These are phyloP conservation scores for Penicillium cosmopolitanum DNA, from an alignment of 495 filamentous ascomycete genomes.

Conservation along the genomic window DNA sequence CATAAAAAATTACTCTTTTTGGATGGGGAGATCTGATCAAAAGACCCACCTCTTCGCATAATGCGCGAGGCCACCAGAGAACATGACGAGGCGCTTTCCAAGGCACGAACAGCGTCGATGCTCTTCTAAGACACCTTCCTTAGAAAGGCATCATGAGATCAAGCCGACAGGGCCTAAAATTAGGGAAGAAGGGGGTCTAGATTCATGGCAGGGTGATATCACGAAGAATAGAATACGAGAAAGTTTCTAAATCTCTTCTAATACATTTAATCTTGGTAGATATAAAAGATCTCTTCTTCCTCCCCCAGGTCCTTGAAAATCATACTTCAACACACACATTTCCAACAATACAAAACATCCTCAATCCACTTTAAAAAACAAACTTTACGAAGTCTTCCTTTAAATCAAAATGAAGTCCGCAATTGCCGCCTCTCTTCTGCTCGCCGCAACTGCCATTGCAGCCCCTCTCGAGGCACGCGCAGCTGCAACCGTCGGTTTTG, in stretches of 20 bases:
- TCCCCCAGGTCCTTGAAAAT: neutral
- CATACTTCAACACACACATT: neutral
- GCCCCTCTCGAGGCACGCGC: conserved; percentile 20
- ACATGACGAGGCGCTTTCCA: neutral
- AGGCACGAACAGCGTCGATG: neutral
- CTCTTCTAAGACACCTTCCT: neutral
- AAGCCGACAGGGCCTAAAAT: neutral
- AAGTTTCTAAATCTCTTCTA: neutral
- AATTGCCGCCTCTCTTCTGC: conserved; percentile 16
- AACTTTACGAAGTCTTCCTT: neutral
- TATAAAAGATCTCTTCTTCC: neutral
- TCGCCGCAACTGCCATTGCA: conserved; percentile 22
- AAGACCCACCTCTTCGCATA: neutral
- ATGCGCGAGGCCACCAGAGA: neutral
- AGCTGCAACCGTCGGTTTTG: conserved; percentile 15
- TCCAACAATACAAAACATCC: neutral
- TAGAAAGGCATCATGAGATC: neutral
- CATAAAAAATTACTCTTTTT: too few relatives aligned
- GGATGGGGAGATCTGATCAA: neutral
- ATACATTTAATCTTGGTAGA: neutral
- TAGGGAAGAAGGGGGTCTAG: neutral
- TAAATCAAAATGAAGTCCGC: conserved; percentile 31
- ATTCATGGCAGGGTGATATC: neutral
- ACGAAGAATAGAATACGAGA: neutral
- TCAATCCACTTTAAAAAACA: neutral